Conservation (phyloP, 2,329 filamentous ascomycete species). For the Aureobasidium sp. region DNA sequence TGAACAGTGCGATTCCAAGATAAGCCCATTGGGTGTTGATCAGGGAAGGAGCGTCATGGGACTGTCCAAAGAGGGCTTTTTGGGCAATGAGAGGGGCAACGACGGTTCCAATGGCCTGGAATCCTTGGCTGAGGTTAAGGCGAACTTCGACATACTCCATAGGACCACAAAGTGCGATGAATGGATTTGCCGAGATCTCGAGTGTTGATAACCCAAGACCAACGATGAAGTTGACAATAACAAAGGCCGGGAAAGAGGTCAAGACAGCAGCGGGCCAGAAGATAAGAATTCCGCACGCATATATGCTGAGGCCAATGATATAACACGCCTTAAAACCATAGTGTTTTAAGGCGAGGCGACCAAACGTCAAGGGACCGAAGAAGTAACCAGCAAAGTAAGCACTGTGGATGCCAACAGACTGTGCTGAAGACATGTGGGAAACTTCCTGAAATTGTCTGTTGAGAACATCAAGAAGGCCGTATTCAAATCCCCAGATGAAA, state of each 20-base stretch:
- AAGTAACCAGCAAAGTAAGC: slow-evolving; percentile 68
- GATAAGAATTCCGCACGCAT: slow-evolving; percentile 54
- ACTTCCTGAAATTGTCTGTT: slow-evolving; percentile 64
- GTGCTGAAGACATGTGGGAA: slow-evolving; percentile 52
- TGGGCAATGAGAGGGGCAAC: slow-evolving; percentile 54
- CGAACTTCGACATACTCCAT: slow-evolving; percentile 54
- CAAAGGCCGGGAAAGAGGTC: slow-evolving; percentile 53
- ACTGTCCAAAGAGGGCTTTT: slow-evolving; percentile 49
- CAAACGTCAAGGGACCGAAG: slow-evolving; percentile 61
- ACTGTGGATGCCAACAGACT: slow-evolving; percentile 61
- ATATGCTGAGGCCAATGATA: slow-evolving; percentile 54
- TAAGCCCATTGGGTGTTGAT: slow-evolving; percentile 60
- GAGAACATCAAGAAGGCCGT: slow-evolving; percentile 75
- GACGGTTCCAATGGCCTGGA: slow-evolving; percentile 55
- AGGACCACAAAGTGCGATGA: slow-evolving; percentile 56
- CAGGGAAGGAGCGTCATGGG: slow-evolving; percentile 43
- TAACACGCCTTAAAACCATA: slow-evolving; percentile 59
- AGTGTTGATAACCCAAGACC: slow-evolving; percentile 54
- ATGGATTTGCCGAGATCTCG: slow-evolving; percentile 56
- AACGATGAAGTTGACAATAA: slow-evolving; percentile 57
- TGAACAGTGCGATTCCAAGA: slow-evolving; percentile 56
- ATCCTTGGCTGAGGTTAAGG: slow-evolving; percentile 53
- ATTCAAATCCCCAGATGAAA: slow-evolving; percentile 85
- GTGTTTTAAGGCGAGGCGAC: slow-evolving; percentile 48
- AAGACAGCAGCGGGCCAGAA: slow-evolving; percentile 61